Base-by-base conservation (phyloP, 345 rosid genomes). In the Lumnitzera littorea region DNA sequence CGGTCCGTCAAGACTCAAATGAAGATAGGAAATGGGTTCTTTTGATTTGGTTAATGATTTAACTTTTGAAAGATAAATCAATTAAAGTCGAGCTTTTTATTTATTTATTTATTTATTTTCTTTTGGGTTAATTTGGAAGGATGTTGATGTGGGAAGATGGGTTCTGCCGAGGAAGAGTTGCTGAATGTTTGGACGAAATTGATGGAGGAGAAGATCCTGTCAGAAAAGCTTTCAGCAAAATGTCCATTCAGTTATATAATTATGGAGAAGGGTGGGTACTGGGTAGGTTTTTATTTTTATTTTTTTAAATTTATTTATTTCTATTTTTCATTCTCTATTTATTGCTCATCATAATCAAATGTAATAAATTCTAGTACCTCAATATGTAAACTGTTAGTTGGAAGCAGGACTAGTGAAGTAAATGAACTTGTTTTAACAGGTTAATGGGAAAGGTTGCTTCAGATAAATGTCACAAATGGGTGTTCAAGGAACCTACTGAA, bases 221-320 rank as follows among this genome's bases (percentile, higher is more conserved):
- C 70, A 79, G 90, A 71, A 90, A 86, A 79, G 87, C 99, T 58
- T 94, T 94, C 96, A 88, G 99, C 99, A 94, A 90, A 80, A 90
- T 94, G 97, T 90, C 99, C 64, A 94, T 94, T 72, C 99, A 94
- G 84, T 75, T 94, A 76, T 94, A 94, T 83, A 94, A 94, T 80
- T 94, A 94, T 83, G 96, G 99, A 94, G 99, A 94, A 94, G 99
- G 99, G 99, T 94, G 96, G 99, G 99, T 94, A 77, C 81, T 92
- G 74, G 97, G 99, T 88, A 86, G 89, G 96, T 89, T 83, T 68
- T 69, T 61, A 46, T 52, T 52, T 57, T 20, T 20, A 20, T 53
- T 12, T 3, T 58, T 61, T 72, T 74, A 56, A 58, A 56, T 53
- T 68, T 36, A 14, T 31, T 2, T 52, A 57, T 57, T 56, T n/a